Conservation (phyloP, 2,329 filamentous ascomycete genomes). For the Exserohilum turcica region DNA sequence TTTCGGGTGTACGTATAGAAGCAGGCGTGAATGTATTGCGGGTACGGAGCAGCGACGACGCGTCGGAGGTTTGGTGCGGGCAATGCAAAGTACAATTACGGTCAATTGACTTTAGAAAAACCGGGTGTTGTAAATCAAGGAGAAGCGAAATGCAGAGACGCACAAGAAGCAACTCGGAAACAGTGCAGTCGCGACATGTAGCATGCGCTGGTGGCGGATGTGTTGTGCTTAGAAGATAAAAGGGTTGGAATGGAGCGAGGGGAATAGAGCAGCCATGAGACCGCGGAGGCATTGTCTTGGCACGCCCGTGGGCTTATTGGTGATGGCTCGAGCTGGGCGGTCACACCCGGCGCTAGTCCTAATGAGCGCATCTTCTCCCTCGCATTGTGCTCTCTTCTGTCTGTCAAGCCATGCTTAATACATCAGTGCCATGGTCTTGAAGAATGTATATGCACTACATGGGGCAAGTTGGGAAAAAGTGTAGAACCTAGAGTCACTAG, state of each 20-base stretch:
- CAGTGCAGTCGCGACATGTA: slow-evolving; percentile 5
- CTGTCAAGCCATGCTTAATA: not conserved
- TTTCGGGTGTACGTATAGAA: not conserved
- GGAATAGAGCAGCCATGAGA: not conserved
- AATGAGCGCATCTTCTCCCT: not conserved
- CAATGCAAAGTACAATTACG: slow-evolving; percentile 6
- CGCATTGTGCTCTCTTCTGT: not conserved
- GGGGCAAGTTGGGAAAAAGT: too few relatives aligned
- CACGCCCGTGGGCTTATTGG: slow-evolving; percentile 3
- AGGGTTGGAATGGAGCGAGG: slow-evolving; percentile 3
- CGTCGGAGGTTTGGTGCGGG: slow-evolving; percentile 15
- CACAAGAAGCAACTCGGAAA: slow-evolving; percentile 3
- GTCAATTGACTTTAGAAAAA: slow-evolving; percentile 13
- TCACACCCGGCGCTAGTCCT: slow-evolving; percentile 7
- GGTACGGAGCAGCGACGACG: slow-evolving; percentile 16
- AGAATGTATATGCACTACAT: too few relatives aligned
- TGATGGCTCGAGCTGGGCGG: slow-evolving; percentile 8
- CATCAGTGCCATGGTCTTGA: too few relatives aligned
- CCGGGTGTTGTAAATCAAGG: slow-evolving; percentile 10
- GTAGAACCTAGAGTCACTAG: too few relatives aligned
- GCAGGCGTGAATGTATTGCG: slow-evolving; percentile 3
- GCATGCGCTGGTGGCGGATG: slow-evolving; percentile 9
- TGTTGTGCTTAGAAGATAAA: slow-evolving; percentile 9
- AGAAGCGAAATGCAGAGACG: slow-evolving; percentile 6
- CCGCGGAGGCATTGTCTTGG: slow-evolving; percentile 1